phyloP scores from a whole-genome alignment of 352 stramenopile species.

The Globisporangium orthogonon region DNA sequence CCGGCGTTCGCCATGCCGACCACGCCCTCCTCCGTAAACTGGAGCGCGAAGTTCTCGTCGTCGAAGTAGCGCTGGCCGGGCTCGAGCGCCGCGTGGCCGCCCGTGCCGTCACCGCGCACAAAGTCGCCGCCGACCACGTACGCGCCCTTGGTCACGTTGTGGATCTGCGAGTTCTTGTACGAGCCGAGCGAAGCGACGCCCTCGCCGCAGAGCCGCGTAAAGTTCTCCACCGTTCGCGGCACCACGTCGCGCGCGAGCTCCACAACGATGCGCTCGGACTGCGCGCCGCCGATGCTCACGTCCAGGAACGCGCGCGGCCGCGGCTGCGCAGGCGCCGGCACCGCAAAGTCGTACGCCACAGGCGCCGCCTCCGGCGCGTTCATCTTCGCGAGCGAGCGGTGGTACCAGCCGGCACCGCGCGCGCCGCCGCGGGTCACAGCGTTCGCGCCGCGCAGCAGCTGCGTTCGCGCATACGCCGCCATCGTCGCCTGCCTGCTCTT shows the following conservation, averaged over 20 bases:
- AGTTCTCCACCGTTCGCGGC: conserved; percentile 70
- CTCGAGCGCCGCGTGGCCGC: conserved; percentile 67
- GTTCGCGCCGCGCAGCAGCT: conserved; percentile 48
- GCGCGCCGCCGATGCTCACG: conserved; percentile 76
- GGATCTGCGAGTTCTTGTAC: conserved; percentile 81
- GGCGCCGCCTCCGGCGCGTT: conserved; percentile 50
- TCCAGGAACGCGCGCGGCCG: conserved; percentile 74
- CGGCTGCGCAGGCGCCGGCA: conserved; percentile 37
- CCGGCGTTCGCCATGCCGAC: conserved; percentile 97
- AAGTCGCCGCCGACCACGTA: conserved; percentile 77
- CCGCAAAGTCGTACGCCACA: conserved; percentile 62
- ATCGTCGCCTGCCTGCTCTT: conserved; percentile 15
- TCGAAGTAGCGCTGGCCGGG: conserved; percentile 70
- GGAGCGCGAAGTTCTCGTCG: conserved; percentile 84
- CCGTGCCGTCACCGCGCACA: conserved; percentile 63
- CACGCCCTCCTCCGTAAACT: conserved; percentile 80
- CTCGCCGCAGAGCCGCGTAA: conserved; percentile 64
- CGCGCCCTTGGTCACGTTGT: conserved; percentile 81
- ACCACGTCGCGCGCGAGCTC: conserved; percentile 83
- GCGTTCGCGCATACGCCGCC: conserved; percentile 52
- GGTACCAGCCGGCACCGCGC: conserved; percentile 77
- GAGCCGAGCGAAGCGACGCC: conserved; percentile 60
- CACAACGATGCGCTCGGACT: conserved; percentile 70
- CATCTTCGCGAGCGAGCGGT: conserved; percentile 81
- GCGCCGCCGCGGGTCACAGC: conserved; percentile 56